phyloP scores from a whole-genome alignment of 345 rosid genomes.

The Cardamine resedifolia region DNA sequence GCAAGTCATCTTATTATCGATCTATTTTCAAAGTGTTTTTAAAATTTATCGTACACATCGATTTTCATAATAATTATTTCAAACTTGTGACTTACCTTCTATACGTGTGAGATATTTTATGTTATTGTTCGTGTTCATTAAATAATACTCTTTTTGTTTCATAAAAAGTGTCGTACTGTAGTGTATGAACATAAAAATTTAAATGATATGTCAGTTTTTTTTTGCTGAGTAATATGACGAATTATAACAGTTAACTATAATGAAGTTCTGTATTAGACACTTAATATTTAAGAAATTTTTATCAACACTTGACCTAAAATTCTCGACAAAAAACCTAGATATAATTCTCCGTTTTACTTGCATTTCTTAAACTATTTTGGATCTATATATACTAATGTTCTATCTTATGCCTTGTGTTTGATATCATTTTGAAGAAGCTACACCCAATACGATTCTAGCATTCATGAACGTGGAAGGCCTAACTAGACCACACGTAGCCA shows the following conservation, averaged over 20 bases:
- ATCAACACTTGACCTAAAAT: background rate
- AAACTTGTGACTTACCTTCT: background rate
- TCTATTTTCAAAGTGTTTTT: background rate
- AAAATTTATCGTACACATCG: background rate
- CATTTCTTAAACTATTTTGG: background rate
- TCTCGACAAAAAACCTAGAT: no score
- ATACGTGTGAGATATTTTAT: background rate
- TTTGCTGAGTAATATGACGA: no score
- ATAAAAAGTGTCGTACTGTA: no score
- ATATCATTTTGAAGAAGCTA: constrained; percentile 49
- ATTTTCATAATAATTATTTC: background rate
- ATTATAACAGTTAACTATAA: no score
- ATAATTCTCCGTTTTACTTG: background rate
- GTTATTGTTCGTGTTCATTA: no score
- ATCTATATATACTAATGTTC: background rate
- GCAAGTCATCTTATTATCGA: background rate
- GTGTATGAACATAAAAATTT: no score
- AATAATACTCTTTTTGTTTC: no score
- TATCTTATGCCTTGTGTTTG: background rate
- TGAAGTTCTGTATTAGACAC: no score
- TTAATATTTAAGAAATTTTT: no score
- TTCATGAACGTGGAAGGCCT: constrained; percentile 55
- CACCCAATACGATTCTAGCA: constrained; percentile 58
- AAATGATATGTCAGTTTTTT: no score
- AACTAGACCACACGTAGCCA: constrained; percentile 61